These are phyloP conservation scores for Trichoderma endophyticum DNA, from an alignment of 2,329 filamentous ascomycete species.

Conservation along the genomic window DNA sequence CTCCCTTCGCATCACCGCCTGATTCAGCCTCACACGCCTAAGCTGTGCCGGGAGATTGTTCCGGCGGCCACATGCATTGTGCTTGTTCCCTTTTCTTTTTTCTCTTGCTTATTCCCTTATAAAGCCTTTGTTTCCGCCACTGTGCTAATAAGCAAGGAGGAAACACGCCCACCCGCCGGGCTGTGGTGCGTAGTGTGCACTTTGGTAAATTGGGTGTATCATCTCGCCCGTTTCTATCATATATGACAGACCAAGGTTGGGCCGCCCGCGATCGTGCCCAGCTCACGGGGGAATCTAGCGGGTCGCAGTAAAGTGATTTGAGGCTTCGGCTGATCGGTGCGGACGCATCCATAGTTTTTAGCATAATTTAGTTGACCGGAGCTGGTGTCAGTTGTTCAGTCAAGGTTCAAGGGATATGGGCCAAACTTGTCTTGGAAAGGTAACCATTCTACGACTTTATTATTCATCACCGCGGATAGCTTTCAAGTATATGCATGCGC, in stretches of 20 bases:
- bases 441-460: neutral
- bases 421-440: neutral
- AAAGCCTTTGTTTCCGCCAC: neutral
- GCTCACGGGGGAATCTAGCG: conserved; percentile 9
- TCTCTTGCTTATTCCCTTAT: neutral
- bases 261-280: conserved; percentile 15
- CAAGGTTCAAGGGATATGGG: neutral
- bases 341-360: neutral
- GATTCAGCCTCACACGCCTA: conserved; percentile 5
- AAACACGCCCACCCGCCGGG: neutral
- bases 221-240: neutral
- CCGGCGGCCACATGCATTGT: neutral
- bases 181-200: neutral
- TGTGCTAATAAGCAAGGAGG: neutral
- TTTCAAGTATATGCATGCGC: neutral
- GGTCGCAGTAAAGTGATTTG: neutral
- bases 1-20: neutral
- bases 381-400: neutral
- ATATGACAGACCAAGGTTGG: neutral
- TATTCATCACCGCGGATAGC: neutral
- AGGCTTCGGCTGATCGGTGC: conserved; percentile 11
- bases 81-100: neutral
- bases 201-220: neutral
- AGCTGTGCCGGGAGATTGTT: neutral
- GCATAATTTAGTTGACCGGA: neutral